Base-by-base conservation (phyloP, 2,329 filamentous ascomycete species). In the Aspergillus udagawae region DNA sequence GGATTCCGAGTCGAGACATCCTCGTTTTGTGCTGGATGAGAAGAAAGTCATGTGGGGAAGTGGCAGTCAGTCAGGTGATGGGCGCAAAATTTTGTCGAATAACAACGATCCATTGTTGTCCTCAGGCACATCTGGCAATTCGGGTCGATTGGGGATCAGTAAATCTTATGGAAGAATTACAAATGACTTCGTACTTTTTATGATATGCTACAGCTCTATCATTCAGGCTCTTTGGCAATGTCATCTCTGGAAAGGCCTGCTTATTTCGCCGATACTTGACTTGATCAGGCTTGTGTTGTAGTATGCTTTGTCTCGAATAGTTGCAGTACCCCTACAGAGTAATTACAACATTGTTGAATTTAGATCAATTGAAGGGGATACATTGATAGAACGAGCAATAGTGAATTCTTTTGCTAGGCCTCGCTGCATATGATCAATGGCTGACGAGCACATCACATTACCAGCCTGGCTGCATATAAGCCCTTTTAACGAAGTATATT, bases 1-100 rank as follows among this genome's bases (percentile, higher is more conserved):
- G 41, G 21, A 10, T 12, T 23, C n/a, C 3, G 20, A 44, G 8
- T 44, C n/a, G 41, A 44, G 41, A 44, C n/a, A 21, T 44, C 9
- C 14, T 17, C 32, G 14, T 38, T 38, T 38, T 17, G 14, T 38
- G 32, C 32, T 38, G 14, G 32, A 38, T 38, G 32, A 17, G 14
- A 38, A 38, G 32, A 38, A 44, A 44, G 21, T 44, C 32, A 51
- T 55, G 57, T 54, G 54, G 54, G 60, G 60, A 49, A 60, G 49
- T 44, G 56, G 56, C 61, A 61, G 64, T 53, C 9, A 52, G 65
- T 71, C 70, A 72, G 61, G 67, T 71, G 70, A 71, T 63, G 47
- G 17, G 54, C 53, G 49, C 51, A 60, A 65, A 66, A 66, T 65
- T 64, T 58, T 62, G 57, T 42, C 51, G 51, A 27, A 38, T 35